Evolutionary conservation across 1,284 basidiomycete genomes (phyloP), one percentile per base, ranked within the genome.

Genomic region (Tremellales sp.): DNA sequence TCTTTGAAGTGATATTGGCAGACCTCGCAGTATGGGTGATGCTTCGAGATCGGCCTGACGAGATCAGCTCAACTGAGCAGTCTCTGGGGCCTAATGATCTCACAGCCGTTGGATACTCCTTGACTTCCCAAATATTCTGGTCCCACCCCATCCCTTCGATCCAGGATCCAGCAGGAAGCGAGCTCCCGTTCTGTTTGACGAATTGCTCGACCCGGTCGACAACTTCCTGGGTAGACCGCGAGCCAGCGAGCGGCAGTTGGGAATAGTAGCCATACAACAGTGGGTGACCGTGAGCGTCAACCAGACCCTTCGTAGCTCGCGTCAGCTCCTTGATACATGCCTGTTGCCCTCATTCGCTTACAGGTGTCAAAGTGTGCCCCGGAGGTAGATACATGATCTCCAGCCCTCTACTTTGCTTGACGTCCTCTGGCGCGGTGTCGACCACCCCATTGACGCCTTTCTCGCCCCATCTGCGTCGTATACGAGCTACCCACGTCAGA

Each of bases 131-230:
- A 3, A 69, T 57, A 4, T 87, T 94, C 70, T 97, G 91, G 66
- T 97, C 89, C 91, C 92, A 97, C 4, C 91, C 92, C 76, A 86
- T 82, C 3, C 89, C 92, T 60, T 84, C 77, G 47, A 96, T 81
- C 89, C 89, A 94, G 3, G 71, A 75, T 3, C 79, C 77, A 12
- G 35, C 19, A 26, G 40, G 35, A n/a, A 35, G 27, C 15, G 25
- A 49, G 82, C 79, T 35, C 3, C 50, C 44, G 35, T 49, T 46
- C 19, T 24, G 36, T 19, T 19, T 77, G 42, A 90, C 80, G 59
- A 87, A 87, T 0, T 67, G 58, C 53, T 85, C 84, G 19, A 91
- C 75, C 4, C 78, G 76, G 3, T 77, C 70, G 8, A 89, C 73
- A 6, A 87, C 78, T 51, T 87, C 87, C 81, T 58, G 25, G 21